Base-by-base conservation (phyloP, 2,329 filamentous ascomycete species). In the Camptophora hylomeconis region DNA sequence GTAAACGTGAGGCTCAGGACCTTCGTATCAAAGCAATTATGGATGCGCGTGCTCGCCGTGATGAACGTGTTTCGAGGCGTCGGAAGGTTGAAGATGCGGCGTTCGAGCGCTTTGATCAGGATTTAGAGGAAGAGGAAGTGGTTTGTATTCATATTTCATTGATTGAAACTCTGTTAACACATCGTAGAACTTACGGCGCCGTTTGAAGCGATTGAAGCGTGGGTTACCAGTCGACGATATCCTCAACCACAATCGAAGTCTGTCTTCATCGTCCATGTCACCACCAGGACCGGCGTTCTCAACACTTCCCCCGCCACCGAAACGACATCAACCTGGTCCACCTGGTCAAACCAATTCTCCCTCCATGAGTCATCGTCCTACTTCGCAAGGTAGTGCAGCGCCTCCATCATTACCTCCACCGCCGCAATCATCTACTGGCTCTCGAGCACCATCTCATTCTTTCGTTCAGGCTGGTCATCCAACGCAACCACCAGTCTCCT, bases 171-270 rank as follows among this genome's bases (percentile, higher is more conserved):
- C 24, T 17, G 20, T 31, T 39, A 13, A 41, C 26, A 5, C 6
- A 20, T 17, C 8, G 16, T 19, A 44, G 39, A 36, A 35, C 25
- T 31, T 45, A 25, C 42, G 41, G n/a, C 33, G 35, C 11, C 35
- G 40, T 7, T 29, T 45, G 19, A 45, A 44, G 32, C 30, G 34
- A 7, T 28, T 45, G 22, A 45, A 45, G 31, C 34, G 41, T 24
- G 42, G 42, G 14, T 26, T 44, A 5, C 42, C 42, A 11, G 26
- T 37, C 5, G 42, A 45, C 18, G 42, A 44, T 19, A 36, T 39
- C 7, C 35, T 33, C 9, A 20, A 26, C 11, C 28, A 24, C 17
- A 20, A 24, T 16, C 25, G 31, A 14, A 33, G 33, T 5, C 32
- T 39, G 5, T 33, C 40, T 11, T 34, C 37, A n/a, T 21, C 33